Evolutionary conservation across 73 alveolate genomes (phyloP).

Genomic region (Symbiodinium pilosum): DNA sequence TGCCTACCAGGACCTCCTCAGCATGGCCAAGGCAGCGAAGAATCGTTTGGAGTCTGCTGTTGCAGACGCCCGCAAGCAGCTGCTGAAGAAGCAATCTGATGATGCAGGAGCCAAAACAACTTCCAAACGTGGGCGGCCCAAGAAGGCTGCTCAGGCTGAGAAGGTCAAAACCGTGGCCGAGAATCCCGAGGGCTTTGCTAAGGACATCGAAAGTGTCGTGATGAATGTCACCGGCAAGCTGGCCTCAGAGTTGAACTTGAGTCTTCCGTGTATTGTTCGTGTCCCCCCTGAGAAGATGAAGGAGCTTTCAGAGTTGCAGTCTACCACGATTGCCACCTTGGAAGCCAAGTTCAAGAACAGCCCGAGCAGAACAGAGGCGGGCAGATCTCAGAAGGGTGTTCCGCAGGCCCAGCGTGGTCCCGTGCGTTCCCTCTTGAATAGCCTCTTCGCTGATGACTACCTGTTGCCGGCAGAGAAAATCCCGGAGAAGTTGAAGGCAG

Average conservation of each 20-base stretch:
- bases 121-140: not conserved
- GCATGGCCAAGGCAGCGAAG: not conserved
- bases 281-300: not conserved
- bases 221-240: not conserved
- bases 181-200: not conserved
- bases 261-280: not conserved
- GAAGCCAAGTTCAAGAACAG: not conserved
- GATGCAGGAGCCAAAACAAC: not conserved
- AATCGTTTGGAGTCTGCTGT: not conserved
- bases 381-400: not conserved
- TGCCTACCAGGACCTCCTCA: not conserved
- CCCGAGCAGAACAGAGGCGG: not conserved
- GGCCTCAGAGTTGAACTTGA: not conserved
- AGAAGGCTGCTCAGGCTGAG: not conserved
- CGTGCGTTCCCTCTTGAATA: not conserved
- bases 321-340: not conserved
- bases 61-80: not conserved
- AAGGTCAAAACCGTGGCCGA: not conserved
- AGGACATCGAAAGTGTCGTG: not conserved
- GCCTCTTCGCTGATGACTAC: not conserved
- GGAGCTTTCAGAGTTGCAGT: not conserved
- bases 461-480: not conserved
- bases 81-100: not conserved
- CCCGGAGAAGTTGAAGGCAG: not conserved
- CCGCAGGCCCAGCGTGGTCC: not conserved